Evolutionary conservation across 2,329 filamentous ascomycete genomes (phyloP).

Genomic region (Phialophora chinensis): DNA sequence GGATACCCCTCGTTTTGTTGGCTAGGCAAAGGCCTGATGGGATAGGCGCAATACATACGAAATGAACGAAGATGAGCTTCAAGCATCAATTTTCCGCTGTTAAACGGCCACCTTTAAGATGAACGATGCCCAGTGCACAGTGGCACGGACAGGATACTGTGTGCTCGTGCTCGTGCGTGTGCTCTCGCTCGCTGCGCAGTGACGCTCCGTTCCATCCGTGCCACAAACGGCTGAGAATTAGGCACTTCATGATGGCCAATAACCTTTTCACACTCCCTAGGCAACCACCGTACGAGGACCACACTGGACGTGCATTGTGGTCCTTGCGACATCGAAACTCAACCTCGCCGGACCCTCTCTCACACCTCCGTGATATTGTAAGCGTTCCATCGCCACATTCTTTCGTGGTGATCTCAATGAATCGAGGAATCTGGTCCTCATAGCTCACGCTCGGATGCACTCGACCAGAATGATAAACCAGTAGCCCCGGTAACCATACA

Average conservation of each 20-base stretch:
- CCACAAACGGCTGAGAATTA: background rate
- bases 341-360: too few species aligned
- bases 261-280: background rate
- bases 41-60: background rate
- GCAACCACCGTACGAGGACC: background rate
- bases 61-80: background rate
- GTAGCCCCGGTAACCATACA: background rate
- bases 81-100: background rate
- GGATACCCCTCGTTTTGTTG: constrained; percentile 26
- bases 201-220: background rate
- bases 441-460: background rate
- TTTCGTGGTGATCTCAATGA: too few species aligned
- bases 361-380: too few species aligned
- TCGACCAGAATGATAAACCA: background rate
- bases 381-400: too few species aligned
- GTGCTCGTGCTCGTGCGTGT: background rate
- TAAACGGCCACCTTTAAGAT: background rate
- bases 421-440: too few species aligned
- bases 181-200: background rate
- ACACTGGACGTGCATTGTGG: too few species aligned
- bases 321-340: too few species aligned
- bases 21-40: background rate
- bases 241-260: background rate
- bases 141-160: background rate
- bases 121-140: background rate